Evolutionary conservation across 306 rosid species (phyloP).

Genomic region (Citrullus mucosospermus): DNA sequence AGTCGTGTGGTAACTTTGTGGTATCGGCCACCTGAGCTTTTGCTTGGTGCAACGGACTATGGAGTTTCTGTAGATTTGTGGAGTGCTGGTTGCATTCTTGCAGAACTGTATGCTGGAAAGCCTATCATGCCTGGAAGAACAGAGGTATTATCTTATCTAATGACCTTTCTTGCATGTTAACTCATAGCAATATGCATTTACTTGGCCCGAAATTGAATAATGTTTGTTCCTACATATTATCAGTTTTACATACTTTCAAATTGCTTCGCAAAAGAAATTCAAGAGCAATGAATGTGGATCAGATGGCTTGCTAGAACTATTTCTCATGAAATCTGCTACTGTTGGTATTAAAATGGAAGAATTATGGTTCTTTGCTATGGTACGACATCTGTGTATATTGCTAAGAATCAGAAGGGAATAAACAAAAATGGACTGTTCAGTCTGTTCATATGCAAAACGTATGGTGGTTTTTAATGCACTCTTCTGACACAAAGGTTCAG

Average conservation of each 20-base stretch:
- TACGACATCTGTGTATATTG: background rate
- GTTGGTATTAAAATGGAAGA: background rate
- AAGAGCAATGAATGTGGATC: background rate
- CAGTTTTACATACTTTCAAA: background rate
- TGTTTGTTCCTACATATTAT: background rate
- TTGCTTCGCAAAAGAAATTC: background rate
- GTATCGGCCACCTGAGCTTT: slow-evolving; percentile 89
- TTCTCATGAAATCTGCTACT: background rate
- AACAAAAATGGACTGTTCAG: background rate
- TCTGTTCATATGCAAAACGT: background rate
- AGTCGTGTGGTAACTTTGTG: slow-evolving; percentile 86
- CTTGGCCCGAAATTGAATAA: background rate
- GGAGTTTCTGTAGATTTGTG: slow-evolving; percentile 71
- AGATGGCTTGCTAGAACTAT: background rate
- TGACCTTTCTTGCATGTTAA: slow-evolving; percentile 1
- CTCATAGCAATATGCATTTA: background rate
- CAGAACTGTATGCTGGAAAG: slow-evolving; percentile 68
- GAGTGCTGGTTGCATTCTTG: slow-evolving; percentile 88
- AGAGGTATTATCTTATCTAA: slow-evolving; percentile 41
- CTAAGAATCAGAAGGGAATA: background rate
- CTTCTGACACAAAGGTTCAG: background rate
- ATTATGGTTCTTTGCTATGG: background rate
- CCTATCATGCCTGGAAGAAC: slow-evolving; percentile 88
- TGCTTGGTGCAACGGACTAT: slow-evolving; percentile 69
- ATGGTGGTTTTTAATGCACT: background rate